phyloP scores from a whole-genome alignment of 2,329 filamentous ascomycete genomes.

The Talaromyces sp. region DNA sequence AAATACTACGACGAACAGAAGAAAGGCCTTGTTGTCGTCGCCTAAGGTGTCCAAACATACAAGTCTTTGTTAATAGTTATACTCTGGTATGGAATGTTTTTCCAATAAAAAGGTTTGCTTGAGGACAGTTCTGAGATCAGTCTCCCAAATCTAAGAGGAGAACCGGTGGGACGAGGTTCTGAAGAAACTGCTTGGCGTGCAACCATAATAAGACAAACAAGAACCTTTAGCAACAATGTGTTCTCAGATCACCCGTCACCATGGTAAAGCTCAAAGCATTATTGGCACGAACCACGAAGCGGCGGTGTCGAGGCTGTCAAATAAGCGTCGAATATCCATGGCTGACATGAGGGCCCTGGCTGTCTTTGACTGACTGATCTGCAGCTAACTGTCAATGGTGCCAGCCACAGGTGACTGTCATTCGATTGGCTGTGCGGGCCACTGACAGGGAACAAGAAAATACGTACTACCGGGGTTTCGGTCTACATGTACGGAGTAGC shows the following conservation, averaged over 20 bases:
- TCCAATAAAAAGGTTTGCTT: background rate
- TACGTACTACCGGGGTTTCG: background rate
- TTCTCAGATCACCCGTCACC: background rate
- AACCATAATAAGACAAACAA: background rate
- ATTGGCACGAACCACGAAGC: slow-evolving; percentile 4
- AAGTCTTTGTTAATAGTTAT: background rate
- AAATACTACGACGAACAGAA: background rate
- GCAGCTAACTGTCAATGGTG: slow-evolving; percentile 11
- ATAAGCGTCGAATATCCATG: slow-evolving; percentile 4
- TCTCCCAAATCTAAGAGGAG: background rate
- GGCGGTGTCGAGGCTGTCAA: slow-evolving; percentile 16
- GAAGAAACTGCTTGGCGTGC: slow-evolving; percentile 3
- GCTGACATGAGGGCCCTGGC: background rate
- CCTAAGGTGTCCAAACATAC: background rate
- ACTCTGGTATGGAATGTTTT: background rate
- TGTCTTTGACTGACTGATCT: slow-evolving; percentile 2
- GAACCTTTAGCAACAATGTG: background rate
- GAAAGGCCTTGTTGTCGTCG: background rate
- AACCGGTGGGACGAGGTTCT: background rate
- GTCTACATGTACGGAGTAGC: no score
- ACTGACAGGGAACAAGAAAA: background rate
- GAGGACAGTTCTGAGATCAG: background rate
- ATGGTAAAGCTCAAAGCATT: background rate
- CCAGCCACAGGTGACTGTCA: slow-evolving; percentile 3
- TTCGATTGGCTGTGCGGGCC: background rate